These are phyloP conservation scores for Aspergillus saccharolyticus DNA, from an alignment of 495 filamentous ascomycete genomes.

Conservation along the genomic window DNA sequence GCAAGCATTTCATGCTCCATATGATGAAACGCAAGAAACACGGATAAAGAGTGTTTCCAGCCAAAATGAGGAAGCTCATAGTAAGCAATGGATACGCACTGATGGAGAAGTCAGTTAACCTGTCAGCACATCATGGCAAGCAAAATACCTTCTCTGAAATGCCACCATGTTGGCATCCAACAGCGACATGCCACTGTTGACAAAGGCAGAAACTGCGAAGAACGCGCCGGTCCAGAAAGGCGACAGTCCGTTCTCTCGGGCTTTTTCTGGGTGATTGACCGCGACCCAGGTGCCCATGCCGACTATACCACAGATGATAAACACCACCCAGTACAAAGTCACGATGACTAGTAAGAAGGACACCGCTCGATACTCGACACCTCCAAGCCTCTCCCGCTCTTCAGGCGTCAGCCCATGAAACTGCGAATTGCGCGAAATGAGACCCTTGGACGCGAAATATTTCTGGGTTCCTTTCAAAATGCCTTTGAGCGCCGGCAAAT, in stretches of 20 bases:
- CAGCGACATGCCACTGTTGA: constrained; percentile 82
- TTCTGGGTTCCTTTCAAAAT: constrained; percentile 31
- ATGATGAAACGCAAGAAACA: constrained; percentile 74
- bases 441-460: constrained; percentile 39
- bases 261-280: constrained; percentile 49
- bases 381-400: constrained; percentile 70
- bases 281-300: constrained; percentile 70
- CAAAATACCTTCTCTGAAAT: constrained; percentile 33
- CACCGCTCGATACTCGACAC: constrained; percentile 75
- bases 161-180: constrained; percentile 73
- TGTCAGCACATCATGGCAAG: neutral
- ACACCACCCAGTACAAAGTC: constrained; percentile 66
- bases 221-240: constrained; percentile 52
- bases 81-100: constrained; percentile 65
- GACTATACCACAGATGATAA: constrained; percentile 66
- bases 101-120: constrained; percentile 11
- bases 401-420: constrained; percentile 63
- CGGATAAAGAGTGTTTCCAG: constrained; percentile 78
- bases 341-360: constrained; percentile 67
- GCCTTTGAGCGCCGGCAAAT: constrained; percentile 21
- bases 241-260: constrained; percentile 63
- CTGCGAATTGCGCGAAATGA: constrained; percentile 64
- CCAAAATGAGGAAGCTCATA: constrained; percentile 72
- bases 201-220: constrained; percentile 66
- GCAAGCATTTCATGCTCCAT: constrained; percentile 53